Base-by-base conservation (phyloP, 2,329 filamentous ascomycete genomes). In the Rutstroemia sp. region DNA sequence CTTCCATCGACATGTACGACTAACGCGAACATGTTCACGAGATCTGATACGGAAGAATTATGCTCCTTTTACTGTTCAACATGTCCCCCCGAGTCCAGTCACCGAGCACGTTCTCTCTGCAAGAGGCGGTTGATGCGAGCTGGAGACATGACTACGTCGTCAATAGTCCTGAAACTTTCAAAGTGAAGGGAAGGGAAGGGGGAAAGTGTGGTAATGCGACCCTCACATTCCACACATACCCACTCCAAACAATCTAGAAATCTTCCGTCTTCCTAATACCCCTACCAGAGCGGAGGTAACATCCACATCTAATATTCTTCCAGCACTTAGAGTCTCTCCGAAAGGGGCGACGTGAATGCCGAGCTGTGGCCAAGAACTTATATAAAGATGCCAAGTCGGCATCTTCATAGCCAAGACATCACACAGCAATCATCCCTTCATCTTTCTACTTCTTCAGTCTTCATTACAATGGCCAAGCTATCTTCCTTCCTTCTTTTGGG, bases 381-480 rank as follows among this genome's bases (percentile, higher is more conserved):
- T 54, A 54, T 54, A 50, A 54, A 10, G 41, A 44, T 16, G 52
- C 45, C 52, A 54, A 49, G 45, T 19, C 30, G 5, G 8, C 21
- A 14, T 34, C 16, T 42, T 16, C 17, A 8, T 49, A 41, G 38
- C 37, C 52, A 44, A 54, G 52, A 54, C 9, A 46, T 5, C 16
- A 50, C 17, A 14, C 52, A 19, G 4, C 16, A 44, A 9, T 19
- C 8, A 44, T 23, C 41, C 23, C 14, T 9, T 37, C 34, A 49
- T 49, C 45, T 41, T 23, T 17, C 17, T 17, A 10, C 25, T 19
- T 46, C 23, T 54, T 14, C 48, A 30, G 19, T 12, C 23, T 54
- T 54, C n/a, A 17, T n/a, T 23, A 42, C 27, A 49, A 54, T 54
- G 52, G 52, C 21, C 41, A 34, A 49, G 8, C 25, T 37, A 39